phyloP scores from a whole-genome alignment of 345 rosid species.

The Geranium rotundifolium region DNA sequence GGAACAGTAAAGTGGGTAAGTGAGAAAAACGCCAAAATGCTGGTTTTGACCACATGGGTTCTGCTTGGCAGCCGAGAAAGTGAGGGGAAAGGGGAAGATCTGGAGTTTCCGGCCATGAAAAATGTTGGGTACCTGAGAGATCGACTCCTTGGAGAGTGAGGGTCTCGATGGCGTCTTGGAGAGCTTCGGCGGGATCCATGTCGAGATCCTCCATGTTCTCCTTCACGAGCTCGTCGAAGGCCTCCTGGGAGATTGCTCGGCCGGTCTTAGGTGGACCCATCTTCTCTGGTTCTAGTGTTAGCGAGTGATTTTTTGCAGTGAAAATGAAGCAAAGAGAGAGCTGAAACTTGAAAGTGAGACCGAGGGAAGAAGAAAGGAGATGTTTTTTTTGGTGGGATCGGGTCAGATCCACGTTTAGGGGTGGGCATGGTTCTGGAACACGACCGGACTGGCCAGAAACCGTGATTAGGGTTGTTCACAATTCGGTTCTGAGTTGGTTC shows the following conservation, averaged over 20 bases:
- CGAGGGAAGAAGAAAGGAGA: too few species aligned
- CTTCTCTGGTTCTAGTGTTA: slow-evolving; percentile 10
- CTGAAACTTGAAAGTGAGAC: not conserved
- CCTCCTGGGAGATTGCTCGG: slow-evolving; percentile 74
- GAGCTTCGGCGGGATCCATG: slow-evolving; percentile 85
- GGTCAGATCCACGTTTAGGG: too few species aligned
- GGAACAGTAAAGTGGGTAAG: not conserved
- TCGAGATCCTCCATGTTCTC: slow-evolving; percentile 85
- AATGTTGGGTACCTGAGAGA: slow-evolving; percentile 49
- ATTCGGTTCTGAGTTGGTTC: too few species aligned
- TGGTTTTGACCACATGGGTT: not conserved
- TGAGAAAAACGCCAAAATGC: not conserved
- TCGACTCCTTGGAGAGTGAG: slow-evolving; percentile 88
- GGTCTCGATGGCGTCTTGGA: slow-evolving; percentile 73
- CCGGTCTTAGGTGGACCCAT: slow-evolving; percentile 44
- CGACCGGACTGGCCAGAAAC: too few species aligned
- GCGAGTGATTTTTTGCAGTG: not conserved
- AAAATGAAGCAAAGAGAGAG: not conserved
- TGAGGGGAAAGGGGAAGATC: not conserved
- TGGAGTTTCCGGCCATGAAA: not conserved
- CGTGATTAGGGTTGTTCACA: too few species aligned
- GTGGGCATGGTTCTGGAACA: too few species aligned
- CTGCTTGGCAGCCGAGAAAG: not conserved
- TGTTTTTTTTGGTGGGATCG: too few species aligned
- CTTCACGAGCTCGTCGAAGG: slow-evolving; percentile 70